Evolutionary conservation across 1,284 basidiomycete species (phyloP), one percentile per base, ranked within the genome.

Genomic region (Salmacisia buchloeana): DNA sequence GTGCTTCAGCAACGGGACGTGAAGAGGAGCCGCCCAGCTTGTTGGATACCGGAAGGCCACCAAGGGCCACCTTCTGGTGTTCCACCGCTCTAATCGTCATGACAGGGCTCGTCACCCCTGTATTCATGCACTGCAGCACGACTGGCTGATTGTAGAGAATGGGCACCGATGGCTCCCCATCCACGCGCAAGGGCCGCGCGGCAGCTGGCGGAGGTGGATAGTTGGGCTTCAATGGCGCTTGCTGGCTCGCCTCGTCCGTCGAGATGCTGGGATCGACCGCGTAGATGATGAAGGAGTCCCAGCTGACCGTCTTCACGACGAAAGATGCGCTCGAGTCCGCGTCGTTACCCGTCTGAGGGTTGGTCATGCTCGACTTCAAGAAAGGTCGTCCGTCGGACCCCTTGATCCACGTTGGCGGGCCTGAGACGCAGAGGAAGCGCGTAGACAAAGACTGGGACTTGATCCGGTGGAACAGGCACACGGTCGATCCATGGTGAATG

Each of bases 131-230:
- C 78, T 97, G 94, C 21, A 97, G 82, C 34, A 97, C 91, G 57
- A 97, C 89, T 0, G 92, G 93, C 79, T 94, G 91, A 77, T 97
- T 97, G 84, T 96, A 97, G 80, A 93, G 91, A 64, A 97, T 89
- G 38, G 73, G 69, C 63, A 66, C 67, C 41, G 41, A 12, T 21
- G 35, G 15, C 23, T 36, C 23, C 21, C 59, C 63, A 36, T 60
- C 34, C 23, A 61, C 31, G 4, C 18, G n/a, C 13, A 91, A 88
- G 87, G 18, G 89, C 83, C 65, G 93, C 88, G 91, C 91, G 70
- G 94, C 94, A 15, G 89, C 87, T 15, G 92, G 94, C 29, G 91
- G 91, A 0, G 88, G 88, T 3, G 90, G 92, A 77, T 90, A 93
- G 27, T 78, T 81, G 0, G 75, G 72, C 41, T 39, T 49, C 23